Conservation (phyloP, 306 rosid species). For the Gleditsia sinensis region DNA sequence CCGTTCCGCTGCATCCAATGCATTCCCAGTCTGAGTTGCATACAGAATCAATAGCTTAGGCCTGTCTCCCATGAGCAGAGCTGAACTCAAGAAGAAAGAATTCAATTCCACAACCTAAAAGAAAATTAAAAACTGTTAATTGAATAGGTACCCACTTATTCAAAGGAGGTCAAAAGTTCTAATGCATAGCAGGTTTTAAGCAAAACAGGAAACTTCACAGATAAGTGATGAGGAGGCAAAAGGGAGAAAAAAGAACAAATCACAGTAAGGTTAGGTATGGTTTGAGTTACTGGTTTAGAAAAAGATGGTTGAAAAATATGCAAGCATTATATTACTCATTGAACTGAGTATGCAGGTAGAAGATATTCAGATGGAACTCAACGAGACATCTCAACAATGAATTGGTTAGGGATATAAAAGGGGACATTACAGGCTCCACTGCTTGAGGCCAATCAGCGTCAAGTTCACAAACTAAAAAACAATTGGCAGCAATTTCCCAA, state of each 20-base stretch:
- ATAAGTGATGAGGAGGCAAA: background rate
- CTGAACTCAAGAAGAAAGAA: background rate
- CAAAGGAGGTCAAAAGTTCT: too few species aligned
- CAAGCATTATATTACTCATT: background rate
- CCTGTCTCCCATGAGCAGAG: conserved; percentile 37
- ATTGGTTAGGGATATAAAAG: background rate
- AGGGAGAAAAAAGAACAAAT: too few species aligned
- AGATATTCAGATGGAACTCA: background rate
- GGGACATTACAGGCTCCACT: background rate
- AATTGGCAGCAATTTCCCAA: conserved; percentile 1
- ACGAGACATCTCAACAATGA: background rate
- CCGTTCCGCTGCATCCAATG: conserved; percentile 88
- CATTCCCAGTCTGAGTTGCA: conserved; percentile 85
- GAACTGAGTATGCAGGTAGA: background rate
- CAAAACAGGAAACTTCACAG: too few species aligned
- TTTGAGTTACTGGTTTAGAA: background rate
- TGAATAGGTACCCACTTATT: too few species aligned
- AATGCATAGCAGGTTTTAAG: background rate
- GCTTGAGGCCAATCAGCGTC: background rate
- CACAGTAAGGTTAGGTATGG: background rate
- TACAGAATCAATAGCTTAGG: conserved; percentile 63
- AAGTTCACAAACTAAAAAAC: background rate
- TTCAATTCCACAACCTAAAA: background rate
- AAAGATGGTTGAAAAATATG: background rate
- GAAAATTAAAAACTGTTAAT: too few species aligned